A percentile compares a stretch with the other conserved stretches of the same genome.
These are phyloP conservation scores for Scenedesmus sp. DNA, from an alignment of 163 green algal genomes.

Conservation along the genomic window DNA sequence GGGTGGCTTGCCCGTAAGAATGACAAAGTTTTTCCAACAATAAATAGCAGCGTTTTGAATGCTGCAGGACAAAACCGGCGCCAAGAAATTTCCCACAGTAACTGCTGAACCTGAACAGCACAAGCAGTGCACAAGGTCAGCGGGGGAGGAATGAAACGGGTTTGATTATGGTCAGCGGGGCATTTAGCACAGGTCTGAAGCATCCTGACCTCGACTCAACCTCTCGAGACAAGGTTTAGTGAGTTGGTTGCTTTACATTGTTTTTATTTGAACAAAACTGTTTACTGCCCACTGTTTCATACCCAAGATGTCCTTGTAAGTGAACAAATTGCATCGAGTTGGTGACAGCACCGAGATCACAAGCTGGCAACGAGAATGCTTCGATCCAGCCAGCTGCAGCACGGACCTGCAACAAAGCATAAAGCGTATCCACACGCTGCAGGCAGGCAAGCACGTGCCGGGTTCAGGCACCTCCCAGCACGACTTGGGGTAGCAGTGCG, in stretches of 20 bases:
- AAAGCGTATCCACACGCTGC: background rate
- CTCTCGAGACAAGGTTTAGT: constrained; percentile 1
- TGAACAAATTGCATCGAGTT: background rate
- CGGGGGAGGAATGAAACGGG: background rate
- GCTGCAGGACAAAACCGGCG: background rate
- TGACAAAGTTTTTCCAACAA: background rate
- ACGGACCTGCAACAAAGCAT: constrained; percentile 2
- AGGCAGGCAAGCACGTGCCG: background rate
- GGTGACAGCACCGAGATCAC: constrained; percentile 7
- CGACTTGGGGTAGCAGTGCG: background rate
- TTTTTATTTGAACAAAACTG: background rate
- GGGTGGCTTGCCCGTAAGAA: background rate
- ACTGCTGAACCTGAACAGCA: background rate
- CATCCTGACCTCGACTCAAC: background rate
- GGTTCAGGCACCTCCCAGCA: background rate
- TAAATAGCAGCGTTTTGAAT: background rate
- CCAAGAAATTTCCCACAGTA: background rate
- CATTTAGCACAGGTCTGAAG: background rate
- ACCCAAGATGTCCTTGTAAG: background rate
- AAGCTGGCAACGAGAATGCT: constrained; percentile 10
- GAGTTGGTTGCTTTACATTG: background rate
- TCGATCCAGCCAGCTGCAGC: constrained; percentile 13
- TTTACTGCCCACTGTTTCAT: background rate
- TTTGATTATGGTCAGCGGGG: background rate
- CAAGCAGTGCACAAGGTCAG: background rate